Percentiles rank a stretch among this genome's conserved stretches.
Evolutionary conservation across 306 rosid genomes (phyloP).

Genomic region (Vigna nakashimae): DNA sequence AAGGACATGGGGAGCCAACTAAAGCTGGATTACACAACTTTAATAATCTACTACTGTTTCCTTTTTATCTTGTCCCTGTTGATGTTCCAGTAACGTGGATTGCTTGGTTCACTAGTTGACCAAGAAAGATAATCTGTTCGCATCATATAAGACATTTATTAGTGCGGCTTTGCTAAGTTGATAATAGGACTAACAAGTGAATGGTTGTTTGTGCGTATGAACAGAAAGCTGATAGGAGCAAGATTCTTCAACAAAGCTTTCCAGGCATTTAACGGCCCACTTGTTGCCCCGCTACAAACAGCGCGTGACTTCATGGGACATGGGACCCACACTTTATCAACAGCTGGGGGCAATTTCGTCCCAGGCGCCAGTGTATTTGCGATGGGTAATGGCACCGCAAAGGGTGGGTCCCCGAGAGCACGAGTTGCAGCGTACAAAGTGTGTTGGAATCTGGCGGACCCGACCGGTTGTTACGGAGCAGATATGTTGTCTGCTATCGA

Average conservation of each 20-base stretch:
- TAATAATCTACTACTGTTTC: no score
- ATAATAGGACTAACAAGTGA: no score
- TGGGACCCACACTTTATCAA: conserved; percentile 83
- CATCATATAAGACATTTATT: no score
- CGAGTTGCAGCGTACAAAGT: conserved; percentile 79
- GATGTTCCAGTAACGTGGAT: no score
- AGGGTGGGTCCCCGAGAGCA: conserved; percentile 85
- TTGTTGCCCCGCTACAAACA: background rate
- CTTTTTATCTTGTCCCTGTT: no score
- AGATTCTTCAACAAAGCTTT: conserved; percentile 62
- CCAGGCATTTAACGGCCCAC: background rate
- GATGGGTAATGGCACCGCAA: conserved; percentile 78
- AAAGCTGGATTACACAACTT: no score
- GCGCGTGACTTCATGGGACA: conserved; percentile 70
- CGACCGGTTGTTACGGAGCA: conserved; percentile 54
- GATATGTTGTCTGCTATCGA: conserved; percentile 69
- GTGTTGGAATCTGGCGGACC: conserved; percentile 56
- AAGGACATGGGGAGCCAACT: no score
- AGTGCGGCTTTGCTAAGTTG: no score
- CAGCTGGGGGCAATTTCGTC: conserved; percentile 73
- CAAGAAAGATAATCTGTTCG: no score
- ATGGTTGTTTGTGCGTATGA: background rate
- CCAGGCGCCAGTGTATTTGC: conserved; percentile 48
- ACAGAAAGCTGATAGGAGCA: conserved; percentile 82
- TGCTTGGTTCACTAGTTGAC: no score